Conservation (phyloP, 1,284 basidiomycete species). For the Tremellales sp. region DNA sequence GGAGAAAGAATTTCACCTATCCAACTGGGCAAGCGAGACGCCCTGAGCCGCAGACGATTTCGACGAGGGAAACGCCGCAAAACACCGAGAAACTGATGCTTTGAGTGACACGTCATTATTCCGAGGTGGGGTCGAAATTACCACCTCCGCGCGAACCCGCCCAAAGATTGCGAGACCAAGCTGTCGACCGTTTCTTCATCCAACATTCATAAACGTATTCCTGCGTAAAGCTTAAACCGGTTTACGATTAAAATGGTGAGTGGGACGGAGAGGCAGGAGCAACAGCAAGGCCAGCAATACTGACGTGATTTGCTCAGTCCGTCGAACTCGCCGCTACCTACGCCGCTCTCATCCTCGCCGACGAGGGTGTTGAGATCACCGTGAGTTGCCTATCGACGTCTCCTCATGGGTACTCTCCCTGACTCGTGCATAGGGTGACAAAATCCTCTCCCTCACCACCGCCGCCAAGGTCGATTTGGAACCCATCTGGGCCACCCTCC, state of each 20-base stretch:
- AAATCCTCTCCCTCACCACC: slow-evolving; percentile 74
- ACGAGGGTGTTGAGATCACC: slow-evolving; percentile 94
- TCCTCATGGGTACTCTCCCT: not conserved
- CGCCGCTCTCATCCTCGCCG: slow-evolving; percentile 72
- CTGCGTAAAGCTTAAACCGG: slow-evolving; percentile 16
- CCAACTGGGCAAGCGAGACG: not conserved
- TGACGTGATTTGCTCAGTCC: slow-evolving; percentile 28
- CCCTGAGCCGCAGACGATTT: not conserved
- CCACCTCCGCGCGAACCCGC: slow-evolving; percentile 1
- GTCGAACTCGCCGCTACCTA: slow-evolving; percentile 73
- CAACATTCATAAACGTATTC: slow-evolving; percentile 12
- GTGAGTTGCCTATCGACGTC: slow-evolving; percentile 56
- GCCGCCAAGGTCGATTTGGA: slow-evolving; percentile 87
- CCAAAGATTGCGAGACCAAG: not conserved
- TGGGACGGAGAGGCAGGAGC: slow-evolving; percentile 1
- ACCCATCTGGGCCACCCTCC: slow-evolving; percentile 94
- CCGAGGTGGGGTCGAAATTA: too few relatives aligned
- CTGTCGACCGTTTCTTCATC: not conserved
- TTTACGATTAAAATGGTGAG: slow-evolving; percentile 13
- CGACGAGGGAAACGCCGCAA: not conserved
- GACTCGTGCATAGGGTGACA: slow-evolving; percentile 65
- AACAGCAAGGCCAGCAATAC: not conserved
- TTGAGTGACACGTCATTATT: not conserved
- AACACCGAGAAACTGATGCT: not conserved
- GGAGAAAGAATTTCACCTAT: slow-evolving; percentile 8